Evolutionary conservation across 257 asterid genomes (phyloP), one percentile per base, ranked within the genome.

Genomic region (Paraleonurus japonicus): DNA sequence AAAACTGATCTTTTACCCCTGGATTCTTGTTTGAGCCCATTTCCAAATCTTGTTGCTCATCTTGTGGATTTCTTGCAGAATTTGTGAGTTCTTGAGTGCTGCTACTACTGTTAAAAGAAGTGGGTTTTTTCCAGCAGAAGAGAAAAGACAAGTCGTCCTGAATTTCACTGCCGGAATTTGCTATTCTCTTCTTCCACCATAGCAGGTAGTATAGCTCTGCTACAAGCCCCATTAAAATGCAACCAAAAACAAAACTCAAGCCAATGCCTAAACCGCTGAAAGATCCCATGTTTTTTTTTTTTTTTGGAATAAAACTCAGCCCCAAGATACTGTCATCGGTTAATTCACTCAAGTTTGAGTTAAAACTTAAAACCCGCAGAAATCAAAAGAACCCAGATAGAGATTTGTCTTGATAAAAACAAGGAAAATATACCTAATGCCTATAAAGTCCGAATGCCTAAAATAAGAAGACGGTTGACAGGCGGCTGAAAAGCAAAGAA

Each of bases 201-300:
- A 93, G 79, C 61, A 91, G 51, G 30, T 91, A 91, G 83, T 85
- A 89, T 0, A 90, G 76, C 85, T 89, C 96, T 12, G 84, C 96
- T 54, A 89, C 86, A 72, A 94, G 85, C 59, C 96, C 99, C 85
- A 94, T 75, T 61, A 94, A 77, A 37, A 94, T 84, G 80, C 82
- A 88, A n/a, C 99, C 96, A 73, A 89, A 86, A 3, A 88, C 74
- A 66, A 86, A 79, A 53, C 96, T 89, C 82, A 94, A 82, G 35
- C 88, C 96, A 69, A 94, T 88, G 1, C 92, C 90, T 74, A 94
- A 76, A 65, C 95, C 91, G 66, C 96, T 86, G 26, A 91, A 86
- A 87, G 95, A 89, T 72, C 86, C 89, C 96, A 86, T 90, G 5
- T 43, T 43, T 47, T 75, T 72, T 1, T 43, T 43, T 47, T 75